A percentile compares a stretch with the other conserved stretches of the same genome.
phyloP scores from a whole-genome alignment of 768 basidiomycete genomes.

The Tephrocybe sp. region DNA sequence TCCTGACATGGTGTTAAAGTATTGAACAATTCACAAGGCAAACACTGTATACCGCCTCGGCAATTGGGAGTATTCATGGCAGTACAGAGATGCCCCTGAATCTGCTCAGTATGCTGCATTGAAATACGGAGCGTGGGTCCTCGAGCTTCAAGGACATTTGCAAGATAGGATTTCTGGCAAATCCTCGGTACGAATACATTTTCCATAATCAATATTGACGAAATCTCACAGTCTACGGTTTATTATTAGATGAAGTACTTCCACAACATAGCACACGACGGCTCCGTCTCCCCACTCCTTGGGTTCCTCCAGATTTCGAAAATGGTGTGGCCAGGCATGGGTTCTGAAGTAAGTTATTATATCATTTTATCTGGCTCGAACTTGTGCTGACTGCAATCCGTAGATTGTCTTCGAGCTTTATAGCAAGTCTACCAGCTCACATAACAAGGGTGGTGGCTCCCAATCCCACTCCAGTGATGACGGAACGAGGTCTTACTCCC shows the following conservation, averaged over 20 bases:
- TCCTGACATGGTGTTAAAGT: background rate
- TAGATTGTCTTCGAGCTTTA: slow-evolving; percentile 50
- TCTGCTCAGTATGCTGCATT: slow-evolving; percentile 43
- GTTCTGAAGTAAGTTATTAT: slow-evolving; percentile 35
- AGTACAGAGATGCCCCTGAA: slow-evolving; percentile 43
- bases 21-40: slow-evolving; percentile 29
- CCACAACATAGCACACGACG: slow-evolving; percentile 45
- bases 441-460: background rate
- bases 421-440: slow-evolving; percentile 4
- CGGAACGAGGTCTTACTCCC: slow-evolving; percentile 22
- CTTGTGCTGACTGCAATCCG: background rate
- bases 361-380: background rate
- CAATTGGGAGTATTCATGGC: slow-evolving; percentile 62
- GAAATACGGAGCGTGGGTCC: slow-evolving; percentile 46
- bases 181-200: slow-evolving; percentile 26
- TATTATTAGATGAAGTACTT: slow-evolving; percentile 10
- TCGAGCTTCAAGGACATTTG: slow-evolving; percentile 43
- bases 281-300: slow-evolving; percentile 47
- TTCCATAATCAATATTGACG: too few species aligned
- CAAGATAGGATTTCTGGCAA: slow-evolving; percentile 35
- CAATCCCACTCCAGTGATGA: background rate
- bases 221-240: too few species aligned
- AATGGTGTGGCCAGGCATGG: slow-evolving; percentile 62
- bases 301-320: slow-evolving; percentile 47
- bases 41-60: slow-evolving; percentile 54